Evolutionary conservation across 1,139 yeast genomes (phyloP).

Genomic region (Kurtzmaniella quercitrusa): DNA sequence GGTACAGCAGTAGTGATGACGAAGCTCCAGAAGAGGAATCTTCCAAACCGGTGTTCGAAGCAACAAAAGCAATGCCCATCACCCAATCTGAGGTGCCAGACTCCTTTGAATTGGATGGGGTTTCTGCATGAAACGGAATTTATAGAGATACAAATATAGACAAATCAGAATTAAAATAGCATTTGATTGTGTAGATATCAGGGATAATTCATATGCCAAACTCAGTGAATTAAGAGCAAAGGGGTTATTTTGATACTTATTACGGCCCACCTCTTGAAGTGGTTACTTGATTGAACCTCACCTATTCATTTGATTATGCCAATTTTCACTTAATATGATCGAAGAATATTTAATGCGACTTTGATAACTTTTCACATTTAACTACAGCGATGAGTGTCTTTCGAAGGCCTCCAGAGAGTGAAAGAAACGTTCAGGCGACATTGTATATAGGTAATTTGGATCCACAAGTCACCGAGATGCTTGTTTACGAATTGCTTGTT

Average conservation of each 20-base stretch:
- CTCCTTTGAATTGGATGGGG: conserved; percentile 1
- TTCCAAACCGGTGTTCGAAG: conserved; percentile 10
- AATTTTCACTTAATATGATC: not conserved
- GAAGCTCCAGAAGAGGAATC: conserved; percentile 19
- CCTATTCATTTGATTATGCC: too few relatives aligned
- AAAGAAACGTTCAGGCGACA: conserved; percentile 61
- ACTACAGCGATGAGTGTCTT: conserved; percentile 21
- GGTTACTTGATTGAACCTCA: too few relatives aligned
- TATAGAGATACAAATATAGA: not conserved
- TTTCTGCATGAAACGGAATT: not conserved
- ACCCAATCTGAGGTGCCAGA: conserved; percentile 3
- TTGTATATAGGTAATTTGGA: conserved; percentile 85
- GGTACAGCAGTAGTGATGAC: conserved; percentile 1
- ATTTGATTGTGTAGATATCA: not conserved
- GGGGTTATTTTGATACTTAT: too few relatives aligned
- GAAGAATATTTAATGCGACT: not conserved
- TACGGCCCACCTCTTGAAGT: too few relatives aligned
- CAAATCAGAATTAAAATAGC: not conserved
- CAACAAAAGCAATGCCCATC: not conserved
- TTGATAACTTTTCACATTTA: not conserved
- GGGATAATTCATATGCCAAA: too few relatives aligned
- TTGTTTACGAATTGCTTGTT: conserved; percentile 75
- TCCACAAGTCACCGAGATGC: conserved; percentile 59
- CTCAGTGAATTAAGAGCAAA: too few relatives aligned
- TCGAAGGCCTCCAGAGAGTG: conserved; percentile 33